Base-by-base conservation (phyloP, 768 basidiomycete species). In the Boletales sp. region DNA sequence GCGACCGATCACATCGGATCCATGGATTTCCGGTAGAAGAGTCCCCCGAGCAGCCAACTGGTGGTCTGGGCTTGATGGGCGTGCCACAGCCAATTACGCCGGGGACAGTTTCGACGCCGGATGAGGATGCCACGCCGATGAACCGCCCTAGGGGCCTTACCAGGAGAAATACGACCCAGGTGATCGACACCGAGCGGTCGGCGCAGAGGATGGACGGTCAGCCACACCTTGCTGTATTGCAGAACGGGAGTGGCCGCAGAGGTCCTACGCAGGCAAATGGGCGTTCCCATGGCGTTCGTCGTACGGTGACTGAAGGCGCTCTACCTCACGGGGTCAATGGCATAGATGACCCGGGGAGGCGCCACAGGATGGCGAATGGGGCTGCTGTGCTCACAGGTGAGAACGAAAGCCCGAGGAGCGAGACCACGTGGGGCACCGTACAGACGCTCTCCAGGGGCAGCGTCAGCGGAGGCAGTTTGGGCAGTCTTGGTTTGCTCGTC, bases 341-440 rank as follows among this genome's bases (percentile, higher is more conserved):
- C 2, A 21, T 3, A 4, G 57, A 36, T 38, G 55, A 54, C 15
- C 25, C 44, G 12, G 32, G 31, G 7, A 50, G 53, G 38, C 44
- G 28, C 11, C 55, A 42, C 18, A 57, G 56, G 36, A 34, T 30
- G 19, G 40, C 34, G 45, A 56, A 41, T 6, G 57, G 56, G 14
- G 30, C 57, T 11, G 49, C 39, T 37, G 51, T 25, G 14, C 54
- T 63, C n/a, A 44, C 42, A 0, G 45, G 48, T 5, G 61, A 54
- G 48, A 21, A 51, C 42, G 65, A 63, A 19, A 69, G 66, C 9
- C 67, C 66, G 10, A 56, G 66, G 46, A 69, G 66, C 50, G 66
- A 63, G 51, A 68, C 68, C 15, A 70, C 69, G 2, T 70, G 69
- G 69, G 69, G 69, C 35, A 70, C 69, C n/a, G 58, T 68, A 2